phyloP scores from a whole-genome alignment of 108 stramenopile genomes.

The Cyclotella kingstonii region DNA sequence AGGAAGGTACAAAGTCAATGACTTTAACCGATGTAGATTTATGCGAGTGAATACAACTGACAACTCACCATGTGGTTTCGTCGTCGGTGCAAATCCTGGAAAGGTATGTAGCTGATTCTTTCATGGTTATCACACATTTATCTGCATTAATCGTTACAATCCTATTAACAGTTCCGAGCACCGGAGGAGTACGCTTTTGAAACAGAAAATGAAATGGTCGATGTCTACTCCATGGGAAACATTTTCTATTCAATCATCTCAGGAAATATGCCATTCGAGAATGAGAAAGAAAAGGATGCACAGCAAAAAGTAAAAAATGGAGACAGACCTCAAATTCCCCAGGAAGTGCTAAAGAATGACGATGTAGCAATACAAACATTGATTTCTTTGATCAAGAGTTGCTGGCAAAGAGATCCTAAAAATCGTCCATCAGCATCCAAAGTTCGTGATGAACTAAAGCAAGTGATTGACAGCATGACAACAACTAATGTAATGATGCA shows the following conservation, averaged over 20 bases:
- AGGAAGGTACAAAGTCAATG: slow-evolving; percentile 65
- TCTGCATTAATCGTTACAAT: no score
- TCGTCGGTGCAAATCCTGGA: slow-evolving; percentile 57
- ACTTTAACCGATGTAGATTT: slow-evolving; percentile 76
- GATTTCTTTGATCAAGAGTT: slow-evolving; percentile 48
- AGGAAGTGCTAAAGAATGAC: slow-evolving; percentile 37
- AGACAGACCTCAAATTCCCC: slow-evolving; percentile 50
- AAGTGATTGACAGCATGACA: slow-evolving; percentile 45
- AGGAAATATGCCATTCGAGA: slow-evolving; percentile 50
- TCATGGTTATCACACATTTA: no score
- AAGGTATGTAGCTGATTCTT: slow-evolving; percentile 16
- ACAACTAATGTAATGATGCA: neutral
- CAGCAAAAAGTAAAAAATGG: slow-evolving; percentile 38
- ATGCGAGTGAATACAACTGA: slow-evolving; percentile 37
- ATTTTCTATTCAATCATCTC: slow-evolving; percentile 61
- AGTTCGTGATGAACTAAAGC: slow-evolving; percentile 54
- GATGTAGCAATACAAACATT: slow-evolving; percentile 51
- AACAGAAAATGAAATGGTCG: slow-evolving; percentile 62
- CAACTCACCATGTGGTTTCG: slow-evolving; percentile 53
- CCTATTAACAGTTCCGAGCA: slow-evolving; percentile 37
- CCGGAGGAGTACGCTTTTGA: slow-evolving; percentile 73
- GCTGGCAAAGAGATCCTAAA: slow-evolving; percentile 48
- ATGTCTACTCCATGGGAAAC: slow-evolving; percentile 77
- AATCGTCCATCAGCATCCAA: slow-evolving; percentile 50
- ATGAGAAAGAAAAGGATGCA: slow-evolving; percentile 24